Percentiles rank a stretch among this genome's conserved stretches.
phyloP scores from a whole-genome alignment of 768 basidiomycete genomes.

The Nidula microcarpa region DNA sequence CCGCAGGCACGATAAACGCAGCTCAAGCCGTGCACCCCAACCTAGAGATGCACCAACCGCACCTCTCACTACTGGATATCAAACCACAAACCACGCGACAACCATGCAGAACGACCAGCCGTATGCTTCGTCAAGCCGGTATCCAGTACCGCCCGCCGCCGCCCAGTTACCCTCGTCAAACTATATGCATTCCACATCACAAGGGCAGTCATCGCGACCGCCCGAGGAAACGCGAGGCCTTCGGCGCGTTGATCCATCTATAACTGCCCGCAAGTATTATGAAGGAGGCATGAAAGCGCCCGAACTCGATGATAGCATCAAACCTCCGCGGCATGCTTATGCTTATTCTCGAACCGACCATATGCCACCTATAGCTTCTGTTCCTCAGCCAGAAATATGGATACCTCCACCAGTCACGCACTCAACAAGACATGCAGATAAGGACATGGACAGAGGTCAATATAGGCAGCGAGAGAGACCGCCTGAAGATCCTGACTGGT shows the following conservation, averaged over 20 bases:
- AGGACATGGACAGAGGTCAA: constrained; percentile 6
- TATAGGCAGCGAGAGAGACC: constrained; percentile 10
- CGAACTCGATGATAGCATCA: background rate
- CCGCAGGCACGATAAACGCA: constrained; percentile 21
- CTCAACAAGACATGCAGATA: constrained; percentile 13
- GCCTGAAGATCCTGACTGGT: constrained; percentile 1
- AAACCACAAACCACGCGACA: background rate
- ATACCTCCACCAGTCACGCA: constrained; percentile 13
- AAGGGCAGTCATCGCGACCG: background rate
- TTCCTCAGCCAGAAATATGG: constrained; percentile 17
- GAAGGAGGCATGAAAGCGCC: background rate
- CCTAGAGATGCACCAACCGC: constrained; percentile 4
- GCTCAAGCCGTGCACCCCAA: constrained; percentile 21
- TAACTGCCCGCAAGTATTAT: background rate
- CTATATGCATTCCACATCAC: background rate
- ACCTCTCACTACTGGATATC: background rate
- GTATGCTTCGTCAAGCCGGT: background rate
- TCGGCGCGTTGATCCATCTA: background rate
- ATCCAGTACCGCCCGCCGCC: background rate
- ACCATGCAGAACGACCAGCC: background rate
- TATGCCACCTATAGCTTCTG: constrained; percentile 1
- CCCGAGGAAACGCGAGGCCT: background rate
- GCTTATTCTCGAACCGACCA: constrained; percentile 8
- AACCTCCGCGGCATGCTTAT: constrained; percentile 4
- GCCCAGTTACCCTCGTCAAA: background rate